These are phyloP conservation scores for Hortiboletus campestris DNA, from an alignment of 768 basidiomycete species.

Conservation along the genomic window DNA sequence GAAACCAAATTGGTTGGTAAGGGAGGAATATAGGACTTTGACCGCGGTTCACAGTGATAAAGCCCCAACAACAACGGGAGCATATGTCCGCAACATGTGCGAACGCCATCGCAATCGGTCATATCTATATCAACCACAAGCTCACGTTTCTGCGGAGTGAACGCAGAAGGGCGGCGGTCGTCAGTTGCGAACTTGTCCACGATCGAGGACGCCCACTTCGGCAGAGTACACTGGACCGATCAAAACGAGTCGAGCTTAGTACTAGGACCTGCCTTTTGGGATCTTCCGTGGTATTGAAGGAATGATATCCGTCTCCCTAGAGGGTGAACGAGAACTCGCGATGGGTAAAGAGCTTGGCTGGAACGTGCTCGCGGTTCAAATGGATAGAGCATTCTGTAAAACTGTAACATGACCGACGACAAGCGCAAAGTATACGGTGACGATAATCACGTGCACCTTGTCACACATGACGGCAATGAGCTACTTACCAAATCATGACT, in stretches of 20 bases:
- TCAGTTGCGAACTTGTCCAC: background rate
- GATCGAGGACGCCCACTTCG: constrained; percentile 51
- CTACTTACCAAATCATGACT: no score
- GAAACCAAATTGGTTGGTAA: constrained; percentile 93
- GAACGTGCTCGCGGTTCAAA: constrained; percentile 90
- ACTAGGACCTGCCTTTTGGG: constrained; percentile 86
- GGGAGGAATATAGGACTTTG: constrained; percentile 71
- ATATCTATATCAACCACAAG: constrained; percentile 99
- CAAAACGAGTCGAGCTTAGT: constrained; percentile 89
- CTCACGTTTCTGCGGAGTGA: constrained; percentile 80
- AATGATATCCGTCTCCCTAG: constrained; percentile 89
- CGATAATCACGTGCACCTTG: constrained; percentile 7
- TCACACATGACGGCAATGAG: no score
- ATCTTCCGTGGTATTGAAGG: constrained; percentile 80
- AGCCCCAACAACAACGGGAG: constrained; percentile 81
- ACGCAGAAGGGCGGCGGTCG: constrained; percentile 43
- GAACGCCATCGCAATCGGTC: constrained; percentile 96
- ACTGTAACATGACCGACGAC: constrained; percentile 53
- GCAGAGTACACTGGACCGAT: constrained; percentile 93
- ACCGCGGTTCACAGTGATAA: constrained; percentile 93
- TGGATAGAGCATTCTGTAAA: constrained; percentile 90
- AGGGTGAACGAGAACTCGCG: constrained; percentile 97
- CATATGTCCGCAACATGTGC: constrained; percentile 98
- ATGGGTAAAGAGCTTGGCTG: constrained; percentile 82
- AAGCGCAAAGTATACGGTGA: constrained; percentile 25